These are phyloP conservation scores for Ploettnerulaceae sp. DNA, from an alignment of 2,329 filamentous ascomycete species.

Conservation along the genomic window DNA sequence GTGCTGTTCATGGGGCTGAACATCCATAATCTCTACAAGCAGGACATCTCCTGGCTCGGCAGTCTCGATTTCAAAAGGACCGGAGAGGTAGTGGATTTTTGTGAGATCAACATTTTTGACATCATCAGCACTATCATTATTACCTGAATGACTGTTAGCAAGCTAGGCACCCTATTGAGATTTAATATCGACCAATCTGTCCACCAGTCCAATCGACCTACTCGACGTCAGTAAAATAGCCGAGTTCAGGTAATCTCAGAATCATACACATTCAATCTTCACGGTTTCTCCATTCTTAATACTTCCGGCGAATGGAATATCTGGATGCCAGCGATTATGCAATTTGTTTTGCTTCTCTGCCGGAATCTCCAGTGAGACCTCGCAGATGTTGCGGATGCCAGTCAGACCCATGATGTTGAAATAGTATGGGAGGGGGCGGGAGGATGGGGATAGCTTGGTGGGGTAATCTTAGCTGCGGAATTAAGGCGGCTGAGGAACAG, in stretches of 20 bases:
- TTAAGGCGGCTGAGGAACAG: background rate
- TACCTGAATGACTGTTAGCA: constrained; percentile 40
- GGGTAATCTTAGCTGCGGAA: constrained; percentile 1
- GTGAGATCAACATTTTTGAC: constrained; percentile 80
- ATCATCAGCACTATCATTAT: constrained; percentile 88
- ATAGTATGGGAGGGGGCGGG: background rate
- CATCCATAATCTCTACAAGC: constrained; percentile 86
- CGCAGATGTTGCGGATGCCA: constrained; percentile 65
- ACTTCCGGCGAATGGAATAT: constrained; percentile 67
- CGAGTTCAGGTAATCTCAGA: no score
- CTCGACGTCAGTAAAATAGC: background rate
- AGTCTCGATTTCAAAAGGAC: constrained; percentile 80
- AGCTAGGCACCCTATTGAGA: background rate
- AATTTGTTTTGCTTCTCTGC: constrained; percentile 64
- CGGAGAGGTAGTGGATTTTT: constrained; percentile 79
- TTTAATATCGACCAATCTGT: constrained; percentile 55
- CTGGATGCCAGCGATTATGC: constrained; percentile 91
- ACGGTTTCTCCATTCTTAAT: constrained; percentile 83
- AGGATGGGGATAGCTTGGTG: background rate
- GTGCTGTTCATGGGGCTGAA: constrained; percentile 79
- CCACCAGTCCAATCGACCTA: constrained; percentile 55
- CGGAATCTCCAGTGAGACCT: constrained; percentile 68
- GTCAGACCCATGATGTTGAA: constrained; percentile 41
- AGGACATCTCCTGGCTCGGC: constrained; percentile 77
- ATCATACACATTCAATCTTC: constrained; percentile 83